A percentile compares a stretch with the other conserved stretches of the same genome.
phyloP scores from a whole-genome alignment of 1,284 basidiomycete species.

The Erythrobasidium hasegawianum region DNA sequence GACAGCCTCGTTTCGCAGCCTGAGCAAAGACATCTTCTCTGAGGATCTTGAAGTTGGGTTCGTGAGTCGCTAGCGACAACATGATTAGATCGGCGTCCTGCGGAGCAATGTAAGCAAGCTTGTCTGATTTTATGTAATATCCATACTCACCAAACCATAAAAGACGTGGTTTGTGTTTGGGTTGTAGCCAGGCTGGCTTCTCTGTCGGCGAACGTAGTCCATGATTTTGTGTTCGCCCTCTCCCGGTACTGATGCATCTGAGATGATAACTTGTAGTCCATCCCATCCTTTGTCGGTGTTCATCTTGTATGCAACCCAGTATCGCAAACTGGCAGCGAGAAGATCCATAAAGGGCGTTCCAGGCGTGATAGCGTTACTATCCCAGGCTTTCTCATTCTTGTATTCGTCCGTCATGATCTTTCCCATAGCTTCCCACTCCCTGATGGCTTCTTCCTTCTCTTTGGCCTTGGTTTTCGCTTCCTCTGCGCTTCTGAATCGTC shows the following conservation, averaged over 20 bases:
- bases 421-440: slow-evolving; percentile 90
- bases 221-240: slow-evolving; percentile 99
- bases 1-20: slow-evolving; percentile 64
- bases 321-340: slow-evolving; percentile 79
- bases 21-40: slow-evolving; percentile 96
- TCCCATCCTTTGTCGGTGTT: slow-evolving; percentile 96
- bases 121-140: too few species aligned
- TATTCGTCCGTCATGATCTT: slow-evolving; percentile 82
- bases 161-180: slow-evolving; percentile 96
- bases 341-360: slow-evolving; percentile 97
- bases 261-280: slow-evolving; percentile 91
- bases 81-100: slow-evolving; percentile 99
- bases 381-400: slow-evolving; percentile 84
- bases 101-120: too few species aligned
- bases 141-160: slow-evolving; percentile 87
- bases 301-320: slow-evolving; percentile 95
- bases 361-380: slow-evolving; percentile 94
- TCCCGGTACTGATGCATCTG: slow-evolving; percentile 93
- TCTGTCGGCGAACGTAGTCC: slow-evolving; percentile 92
- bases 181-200: slow-evolving; percentile 80
- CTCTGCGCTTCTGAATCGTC: slow-evolving; percentile 89
- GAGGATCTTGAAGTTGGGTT: slow-evolving; percentile 93
- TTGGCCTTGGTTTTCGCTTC: slow-evolving; percentile 93
- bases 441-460: slow-evolving; percentile 72
- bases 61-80: slow-evolving; percentile 95